phyloP scores from a whole-genome alignment of 495 filamentous ascomycete species.

The Neurospora terricola region DNA sequence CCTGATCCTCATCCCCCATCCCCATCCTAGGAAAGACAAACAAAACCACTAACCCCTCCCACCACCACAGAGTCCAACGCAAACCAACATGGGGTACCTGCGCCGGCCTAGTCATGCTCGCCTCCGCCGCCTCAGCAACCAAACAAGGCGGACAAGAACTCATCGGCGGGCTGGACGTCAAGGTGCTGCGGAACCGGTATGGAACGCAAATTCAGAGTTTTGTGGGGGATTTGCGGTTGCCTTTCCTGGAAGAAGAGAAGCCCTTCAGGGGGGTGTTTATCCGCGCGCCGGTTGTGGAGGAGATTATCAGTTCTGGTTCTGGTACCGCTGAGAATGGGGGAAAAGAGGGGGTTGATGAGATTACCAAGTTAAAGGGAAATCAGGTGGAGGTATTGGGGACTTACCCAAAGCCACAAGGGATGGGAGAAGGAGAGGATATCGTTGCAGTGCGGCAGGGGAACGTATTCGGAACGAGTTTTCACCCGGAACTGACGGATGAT shows the following conservation, averaged over 20 bases:
- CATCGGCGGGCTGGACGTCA: slow-evolving; percentile 83
- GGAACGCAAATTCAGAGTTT: slow-evolving; percentile 93
- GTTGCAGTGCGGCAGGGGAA: slow-evolving; percentile 88
- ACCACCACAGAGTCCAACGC: slow-evolving; percentile 38
- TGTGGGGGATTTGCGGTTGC: slow-evolving; percentile 62
- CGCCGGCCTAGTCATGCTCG: slow-evolving; percentile 85
- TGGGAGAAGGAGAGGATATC: slow-evolving; percentile 53
- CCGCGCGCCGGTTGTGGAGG: slow-evolving; percentile 85
- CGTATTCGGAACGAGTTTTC: slow-evolving; percentile 93
- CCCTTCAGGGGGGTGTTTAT: slow-evolving; percentile 87
- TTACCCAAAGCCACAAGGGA: slow-evolving; percentile 25
- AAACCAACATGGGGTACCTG: slow-evolving; percentile 96
- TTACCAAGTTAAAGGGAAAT: neutral
- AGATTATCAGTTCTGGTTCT: slow-evolving; percentile 49
- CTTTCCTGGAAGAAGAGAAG: slow-evolving; percentile 46
- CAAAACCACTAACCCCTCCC: neutral
- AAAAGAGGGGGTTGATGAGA: slow-evolving; percentile 23
- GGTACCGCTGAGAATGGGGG: slow-evolving; percentile 15
- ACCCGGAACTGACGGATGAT: slow-evolving; percentile 89
- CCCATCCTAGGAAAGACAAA: too few relatives aligned
- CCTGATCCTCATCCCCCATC: too few relatives aligned
- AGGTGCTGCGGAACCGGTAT: slow-evolving; percentile 92
- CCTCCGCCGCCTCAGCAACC: slow-evolving; percentile 76
- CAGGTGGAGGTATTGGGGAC: slow-evolving; percentile 50
- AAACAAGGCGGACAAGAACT: slow-evolving; percentile 90